Base-by-base conservation (phyloP, 2,329 filamentous ascomycete species). In the Sporothrix inflata region DNA sequence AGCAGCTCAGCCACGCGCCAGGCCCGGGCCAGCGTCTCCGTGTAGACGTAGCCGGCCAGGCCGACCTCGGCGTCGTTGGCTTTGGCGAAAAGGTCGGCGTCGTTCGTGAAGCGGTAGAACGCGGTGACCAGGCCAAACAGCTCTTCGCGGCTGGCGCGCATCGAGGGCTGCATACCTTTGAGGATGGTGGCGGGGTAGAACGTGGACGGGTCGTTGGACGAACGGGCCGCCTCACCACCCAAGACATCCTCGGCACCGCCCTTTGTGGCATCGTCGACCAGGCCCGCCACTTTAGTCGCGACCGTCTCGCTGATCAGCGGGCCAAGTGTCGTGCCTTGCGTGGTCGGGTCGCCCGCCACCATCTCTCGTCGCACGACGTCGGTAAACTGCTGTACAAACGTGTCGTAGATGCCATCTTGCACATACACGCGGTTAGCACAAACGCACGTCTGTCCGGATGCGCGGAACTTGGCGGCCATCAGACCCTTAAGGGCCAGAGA, bases 111-210 rank as follows among this genome's bases (percentile, higher is more conserved):
- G 2, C 65, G 63, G 27, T 74, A 74, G 9, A 76, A 61, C 6
- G 73, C 66, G 8, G 75, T 67, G 3, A 76, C 57, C 1, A 76
- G 76, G 3, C 73, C 75, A 66, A 77, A 78, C 47, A 72, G 72
- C 63, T 78, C 77, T 3, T 77, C 76, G 3, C 51, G 16, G 11
- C 73, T 68, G 1, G 77, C 24, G 9, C 60, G 69, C 73, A 77
- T 76, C 12, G 78, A 74, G 0, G 75, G 71, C 9, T 76, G 75
- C 4, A 77, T 74, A 19, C 89, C 89, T 27, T 88, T 86, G 72
- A 94, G 85, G 38, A 94, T 88, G 0, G 91, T 93, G 0, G 90
- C 90, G 74, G 91, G 85, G 81, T 89, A 93, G 83, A 92, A 93
- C 79, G 92, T 92, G 6, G 83, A 9, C 9, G 49, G 49, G 7